These are phyloP conservation scores for Lactifluus echinatus DNA, from an alignment of 768 basidiomycete species.

Conservation along the genomic window DNA sequence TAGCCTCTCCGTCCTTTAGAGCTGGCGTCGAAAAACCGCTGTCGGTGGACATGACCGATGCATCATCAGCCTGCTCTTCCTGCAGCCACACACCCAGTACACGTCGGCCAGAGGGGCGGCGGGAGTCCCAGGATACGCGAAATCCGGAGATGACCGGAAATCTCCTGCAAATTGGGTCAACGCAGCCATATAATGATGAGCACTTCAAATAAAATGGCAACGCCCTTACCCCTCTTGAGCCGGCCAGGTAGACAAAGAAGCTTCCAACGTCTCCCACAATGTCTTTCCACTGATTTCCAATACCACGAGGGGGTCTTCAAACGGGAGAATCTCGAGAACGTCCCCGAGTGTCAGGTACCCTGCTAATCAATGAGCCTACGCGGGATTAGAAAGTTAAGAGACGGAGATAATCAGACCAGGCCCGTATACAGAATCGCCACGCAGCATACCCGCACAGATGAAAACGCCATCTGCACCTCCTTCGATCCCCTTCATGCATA, in stretches of 20 bases:
- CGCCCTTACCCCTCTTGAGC: constrained; percentile 75
- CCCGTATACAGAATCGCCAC: constrained; percentile 80
- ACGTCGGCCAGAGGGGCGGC: constrained; percentile 57
- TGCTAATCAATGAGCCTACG: constrained; percentile 21
- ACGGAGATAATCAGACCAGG: constrained; percentile 43
- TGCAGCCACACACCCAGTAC: constrained; percentile 62
- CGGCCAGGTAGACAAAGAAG: constrained; percentile 67
- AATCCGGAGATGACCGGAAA: constrained; percentile 86
- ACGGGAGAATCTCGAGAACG: constrained; percentile 82
- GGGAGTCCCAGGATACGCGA: constrained; percentile 81
- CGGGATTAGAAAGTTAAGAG: background rate
- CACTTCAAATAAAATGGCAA: background rate
- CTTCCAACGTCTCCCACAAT: constrained; percentile 75
- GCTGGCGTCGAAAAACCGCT: constrained; percentile 22
- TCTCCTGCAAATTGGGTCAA: constrained; percentile 40
- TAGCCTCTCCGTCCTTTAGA: constrained; percentile 41
- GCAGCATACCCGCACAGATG: constrained; percentile 73
- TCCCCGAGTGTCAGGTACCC: constrained; percentile 77
- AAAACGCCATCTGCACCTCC: constrained; percentile 74
- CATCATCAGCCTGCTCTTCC: constrained; percentile 25
- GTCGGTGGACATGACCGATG: constrained; percentile 14
- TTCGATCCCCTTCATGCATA: constrained; percentile 42
- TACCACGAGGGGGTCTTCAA: constrained; percentile 78
- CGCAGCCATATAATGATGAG: background rate
- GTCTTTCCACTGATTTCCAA: constrained; percentile 69